Percentiles rank a stretch among this genome's conserved stretches.
Conservation (phyloP, 352 stramenopile genomes). For the Phytophthora palmivora region DNA sequence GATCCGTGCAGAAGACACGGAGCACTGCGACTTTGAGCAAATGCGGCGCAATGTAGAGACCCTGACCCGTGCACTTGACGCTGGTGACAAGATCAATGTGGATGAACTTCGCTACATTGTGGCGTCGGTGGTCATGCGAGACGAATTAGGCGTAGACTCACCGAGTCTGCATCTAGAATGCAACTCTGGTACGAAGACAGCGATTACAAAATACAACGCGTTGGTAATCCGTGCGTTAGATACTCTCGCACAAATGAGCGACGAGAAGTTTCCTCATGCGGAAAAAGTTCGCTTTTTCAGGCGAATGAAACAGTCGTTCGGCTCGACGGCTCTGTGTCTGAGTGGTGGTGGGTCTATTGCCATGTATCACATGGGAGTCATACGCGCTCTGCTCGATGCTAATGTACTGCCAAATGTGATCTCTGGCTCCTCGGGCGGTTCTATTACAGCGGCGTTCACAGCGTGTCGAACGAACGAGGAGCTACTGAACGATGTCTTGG, state of each 20-base stretch:
- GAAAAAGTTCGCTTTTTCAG: conserved; percentile 68
- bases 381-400: conserved; percentile 88
- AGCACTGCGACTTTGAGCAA: conserved; percentile 71
- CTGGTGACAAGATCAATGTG: conserved; percentile 44
- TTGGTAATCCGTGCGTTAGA: conserved; percentile 56
- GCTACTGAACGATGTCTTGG: conserved; percentile 56
- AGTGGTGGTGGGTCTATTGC: conserved; percentile 91
- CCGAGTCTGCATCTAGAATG: conserved; percentile 60
- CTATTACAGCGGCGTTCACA: conserved; percentile 87
- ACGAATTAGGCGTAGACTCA: conserved; percentile 67
- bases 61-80: conserved; percentile 38
- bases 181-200: conserved; percentile 67
- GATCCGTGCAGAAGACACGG: conserved; percentile 49
- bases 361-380: conserved; percentile 96
- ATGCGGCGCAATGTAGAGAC: conserved; percentile 51
- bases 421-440: conserved; percentile 92
- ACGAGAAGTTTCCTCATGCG: conserved; percentile 41
- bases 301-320: conserved; percentile 83
- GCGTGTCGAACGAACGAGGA: conserved; percentile 90
- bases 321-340: conserved; percentile 91
- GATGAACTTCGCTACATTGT: conserved; percentile 68
- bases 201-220: conserved; percentile 62
- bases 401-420: conserved; percentile 93
- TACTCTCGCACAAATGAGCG: conserved; percentile 36
- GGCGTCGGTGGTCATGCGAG: conserved; percentile 66